Conservation (phyloP, 2,329 filamentous ascomycete species). For the Trichoderma sp. region DNA sequence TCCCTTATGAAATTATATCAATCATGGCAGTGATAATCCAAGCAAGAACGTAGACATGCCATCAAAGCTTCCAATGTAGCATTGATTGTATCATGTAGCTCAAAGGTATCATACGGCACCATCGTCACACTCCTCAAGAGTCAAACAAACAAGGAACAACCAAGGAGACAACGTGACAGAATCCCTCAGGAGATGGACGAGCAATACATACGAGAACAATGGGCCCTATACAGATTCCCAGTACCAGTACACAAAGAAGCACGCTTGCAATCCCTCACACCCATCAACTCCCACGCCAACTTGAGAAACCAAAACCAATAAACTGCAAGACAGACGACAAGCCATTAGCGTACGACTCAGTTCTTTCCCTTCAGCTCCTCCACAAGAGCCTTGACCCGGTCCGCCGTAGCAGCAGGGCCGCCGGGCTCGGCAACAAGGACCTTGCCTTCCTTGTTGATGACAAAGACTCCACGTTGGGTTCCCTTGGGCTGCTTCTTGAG, state of each 20-base stretch:
- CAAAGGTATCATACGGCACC: too few species aligned
- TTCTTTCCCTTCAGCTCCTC: conserved; percentile 43
- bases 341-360: neutral
- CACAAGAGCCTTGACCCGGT: conserved; percentile 73
- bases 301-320: conserved; percentile 10
- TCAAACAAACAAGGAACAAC: neutral
- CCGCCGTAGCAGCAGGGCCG: conserved; percentile 75
- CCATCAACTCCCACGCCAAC: conserved; percentile 28
- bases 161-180: conserved; percentile 12
- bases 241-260: conserved; percentile 26
- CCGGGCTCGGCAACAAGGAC: conserved; percentile 75
- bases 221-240: conserved; percentile 26
- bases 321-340: neutral
- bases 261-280: conserved; percentile 29
- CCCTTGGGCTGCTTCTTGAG: conserved; percentile 82
- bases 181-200: conserved; percentile 24
- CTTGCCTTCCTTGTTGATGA: conserved; percentile 79
- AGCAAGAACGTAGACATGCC: too few species aligned
- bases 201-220: conserved; percentile 22
- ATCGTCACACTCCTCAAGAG: neutral
- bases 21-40: too few species aligned
- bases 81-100: too few species aligned
- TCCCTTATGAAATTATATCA: too few species aligned
- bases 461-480: conserved; percentile 84
- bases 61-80: too few species aligned